Evolutionary conservation across 2,329 filamentous ascomycete species (phyloP), one percentile per base, ranked within the genome.

Genomic region (Scortechinia acanthostroma): DNA sequence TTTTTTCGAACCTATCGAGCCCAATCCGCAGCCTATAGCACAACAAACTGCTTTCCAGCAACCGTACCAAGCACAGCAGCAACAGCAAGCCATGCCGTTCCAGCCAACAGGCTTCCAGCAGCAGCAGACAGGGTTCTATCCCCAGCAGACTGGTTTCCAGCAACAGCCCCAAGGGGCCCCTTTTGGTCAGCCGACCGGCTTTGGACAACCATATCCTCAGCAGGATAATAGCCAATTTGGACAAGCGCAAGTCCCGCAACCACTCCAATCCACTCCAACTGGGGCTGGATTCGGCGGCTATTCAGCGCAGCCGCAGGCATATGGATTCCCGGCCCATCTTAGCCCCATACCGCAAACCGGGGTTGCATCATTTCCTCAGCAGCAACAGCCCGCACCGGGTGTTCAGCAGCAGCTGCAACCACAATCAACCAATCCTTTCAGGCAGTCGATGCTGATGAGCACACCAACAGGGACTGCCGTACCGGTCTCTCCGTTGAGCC

Each of bases 281-380:
- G 79, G 78, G 4, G 74, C 76, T 47, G 80, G 79, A 2, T 84
- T 84, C 56, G 79, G 80, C 37, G 78, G 77, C 14, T 83, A 83
- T 53, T 73, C 74, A 4, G 70, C 77, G 21, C 77, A 82, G 51
- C 74, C 77, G 1, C 71, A 72, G 49, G 53, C 54, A 25, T 23
- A 49, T n/a, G 47, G 52, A 2, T 45, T 49, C 14, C 40, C 47
- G 19, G 43, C 51, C 25, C 44, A 47, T 17, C 44, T 52, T 10
- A 49, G 62, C 56, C n/a, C 47, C 13, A 46, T 55, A 19, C 46
- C 48, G 4, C 53, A 53, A 15, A 50, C 52, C 17, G 17, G 17
- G 6, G 17, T 28, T 53, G 50, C 42, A 10, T 30, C 15, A 45
- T 44, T 20, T 22, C 49, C 42, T 10, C 10, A 10, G 6, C 35